Conservation (phyloP, 208 protist species). For the Trypanosoma scelopori region DNA sequence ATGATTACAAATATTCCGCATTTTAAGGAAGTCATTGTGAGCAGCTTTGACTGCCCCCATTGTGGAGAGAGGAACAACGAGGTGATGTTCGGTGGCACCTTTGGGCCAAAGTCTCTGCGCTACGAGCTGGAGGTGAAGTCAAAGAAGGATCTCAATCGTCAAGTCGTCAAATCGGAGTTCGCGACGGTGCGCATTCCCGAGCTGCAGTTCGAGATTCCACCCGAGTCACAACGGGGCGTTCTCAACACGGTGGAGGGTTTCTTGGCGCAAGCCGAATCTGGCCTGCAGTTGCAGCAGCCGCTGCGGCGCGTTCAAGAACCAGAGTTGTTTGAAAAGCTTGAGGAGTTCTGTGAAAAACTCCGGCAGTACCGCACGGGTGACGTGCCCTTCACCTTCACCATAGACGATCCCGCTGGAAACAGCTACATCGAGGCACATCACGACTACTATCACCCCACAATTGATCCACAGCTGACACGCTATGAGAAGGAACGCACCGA, state of each 20-base stretch:
- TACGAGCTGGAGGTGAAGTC: constrained; percentile 83
- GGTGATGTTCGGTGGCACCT: constrained; percentile 85
- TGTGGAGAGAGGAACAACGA: constrained; percentile 90
- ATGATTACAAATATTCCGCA: constrained; percentile 93
- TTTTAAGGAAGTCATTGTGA: constrained; percentile 92
- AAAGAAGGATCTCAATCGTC: constrained; percentile 88
- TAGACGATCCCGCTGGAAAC: constrained; percentile 93
- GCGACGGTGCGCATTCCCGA: constrained; percentile 90
- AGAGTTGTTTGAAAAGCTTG: constrained; percentile 81
- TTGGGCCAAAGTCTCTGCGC: constrained; percentile 77
- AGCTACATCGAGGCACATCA: constrained; percentile 93
- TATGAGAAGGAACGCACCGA: constrained; percentile 86
- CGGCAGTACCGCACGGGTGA: constrained; percentile 56
- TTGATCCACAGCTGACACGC: constrained; percentile 81
- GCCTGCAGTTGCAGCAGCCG: constrained; percentile 74
- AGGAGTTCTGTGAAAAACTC: constrained; percentile 76
- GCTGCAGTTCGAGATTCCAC: constrained; percentile 93
- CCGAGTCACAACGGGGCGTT: constrained; percentile 81
- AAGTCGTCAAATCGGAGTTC: constrained; percentile 94
- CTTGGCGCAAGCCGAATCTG: constrained; percentile 76
- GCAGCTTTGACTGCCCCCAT: constrained; percentile 90
- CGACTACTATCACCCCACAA: constrained; percentile 89
- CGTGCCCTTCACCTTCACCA: constrained; percentile 89
- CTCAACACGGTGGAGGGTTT: constrained; percentile 96
- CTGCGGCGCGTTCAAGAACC: constrained; percentile 73